Evolutionary conservation across 2,329 filamentous ascomycete species (phyloP), one percentile per base, ranked within the genome.

Genomic region (Microsporum canis): DNA sequence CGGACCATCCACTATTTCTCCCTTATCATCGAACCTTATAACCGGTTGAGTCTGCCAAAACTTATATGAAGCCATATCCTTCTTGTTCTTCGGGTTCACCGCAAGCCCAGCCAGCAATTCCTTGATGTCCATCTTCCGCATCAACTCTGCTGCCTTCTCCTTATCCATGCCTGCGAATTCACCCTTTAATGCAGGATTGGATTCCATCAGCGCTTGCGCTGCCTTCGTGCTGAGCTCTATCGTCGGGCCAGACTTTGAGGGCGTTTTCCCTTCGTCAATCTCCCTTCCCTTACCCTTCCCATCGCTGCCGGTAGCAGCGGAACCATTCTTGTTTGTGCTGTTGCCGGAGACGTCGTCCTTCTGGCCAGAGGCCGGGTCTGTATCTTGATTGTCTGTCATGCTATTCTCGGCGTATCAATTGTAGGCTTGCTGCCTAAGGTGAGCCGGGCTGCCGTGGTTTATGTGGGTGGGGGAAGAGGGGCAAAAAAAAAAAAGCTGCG

Each of bases 31-130:
- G 70, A 97, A 96, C 70, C 86, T 87, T 58, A 89, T 88, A 62
- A 99, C 94, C 0, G 94, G 94, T 75, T 99, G 94, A 55, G 94
- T 99, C 74, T 90, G 86, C 94, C 94, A 99, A 78, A 99, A 99
- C 76, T 95, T 96, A 81, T 97, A 96, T 62, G 87, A 89, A 5
- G 87, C 91, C 90, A 96, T 96, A 71, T 96, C 91, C 78, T 96
- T 96, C 68, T 85, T 86, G 70, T 95, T 95, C 80, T 94, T 95
- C 61, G 88, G 88, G 64, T 84, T 85, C 5, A 89, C 80, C 14
- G 91, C 87, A 63, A 81, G 71, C 41, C 79, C 79, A 5, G 79
- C 80, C 61, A 81, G 63, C 55, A 81, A 63, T 31, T 81, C 76
- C 38, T 74, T 69, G 14, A 80, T 68, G 59, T 79, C 75, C 71